These are phyloP conservation scores for barley (Hordeum vulgare) DNA, from an alignment of 176 grass and related monocot genomes.

Conservation along the genomic window DNA sequence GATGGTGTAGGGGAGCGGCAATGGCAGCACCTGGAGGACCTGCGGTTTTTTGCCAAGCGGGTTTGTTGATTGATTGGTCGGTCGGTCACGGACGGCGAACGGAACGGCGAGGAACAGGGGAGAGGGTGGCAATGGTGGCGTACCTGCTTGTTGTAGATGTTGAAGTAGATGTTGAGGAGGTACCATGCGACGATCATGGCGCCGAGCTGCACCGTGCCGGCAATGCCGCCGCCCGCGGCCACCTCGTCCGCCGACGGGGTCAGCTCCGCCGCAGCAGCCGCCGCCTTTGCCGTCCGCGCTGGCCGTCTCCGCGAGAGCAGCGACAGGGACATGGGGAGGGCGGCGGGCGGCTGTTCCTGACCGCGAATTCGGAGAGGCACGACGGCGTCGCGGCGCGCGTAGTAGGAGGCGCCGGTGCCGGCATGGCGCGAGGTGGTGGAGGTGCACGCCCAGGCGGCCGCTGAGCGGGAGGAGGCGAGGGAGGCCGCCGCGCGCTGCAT, in stretches of 20 bases:
- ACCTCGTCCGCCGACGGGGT: background rate
- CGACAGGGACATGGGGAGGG: background rate
- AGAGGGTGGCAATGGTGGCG: background rate
- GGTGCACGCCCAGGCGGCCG: background rate
- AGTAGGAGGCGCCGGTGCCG: background rate
- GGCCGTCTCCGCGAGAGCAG: background rate
- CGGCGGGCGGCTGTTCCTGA: background rate
- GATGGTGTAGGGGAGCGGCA: constrained; percentile 75
- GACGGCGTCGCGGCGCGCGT: background rate
- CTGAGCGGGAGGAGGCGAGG: background rate
- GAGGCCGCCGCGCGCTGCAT: constrained; percentile 30
- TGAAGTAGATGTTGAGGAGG: constrained; percentile 78
- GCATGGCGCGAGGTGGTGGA: background rate
- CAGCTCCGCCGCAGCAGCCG: background rate
- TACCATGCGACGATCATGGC: constrained; percentile 59
- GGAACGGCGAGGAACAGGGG: background rate
- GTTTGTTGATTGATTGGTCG: background rate
- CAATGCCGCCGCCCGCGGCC: background rate
- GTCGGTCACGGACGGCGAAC: too few species aligned
- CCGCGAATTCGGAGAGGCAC: background rate
- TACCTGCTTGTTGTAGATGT: constrained; percentile 82
- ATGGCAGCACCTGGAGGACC: constrained; percentile 58
- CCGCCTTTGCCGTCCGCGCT: background rate
- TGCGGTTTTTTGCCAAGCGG: background rate
- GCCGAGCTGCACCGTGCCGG: constrained; percentile 32